Base-by-base conservation (phyloP, 495 filamentous ascomycete genomes). In the Podospora didyma region DNA sequence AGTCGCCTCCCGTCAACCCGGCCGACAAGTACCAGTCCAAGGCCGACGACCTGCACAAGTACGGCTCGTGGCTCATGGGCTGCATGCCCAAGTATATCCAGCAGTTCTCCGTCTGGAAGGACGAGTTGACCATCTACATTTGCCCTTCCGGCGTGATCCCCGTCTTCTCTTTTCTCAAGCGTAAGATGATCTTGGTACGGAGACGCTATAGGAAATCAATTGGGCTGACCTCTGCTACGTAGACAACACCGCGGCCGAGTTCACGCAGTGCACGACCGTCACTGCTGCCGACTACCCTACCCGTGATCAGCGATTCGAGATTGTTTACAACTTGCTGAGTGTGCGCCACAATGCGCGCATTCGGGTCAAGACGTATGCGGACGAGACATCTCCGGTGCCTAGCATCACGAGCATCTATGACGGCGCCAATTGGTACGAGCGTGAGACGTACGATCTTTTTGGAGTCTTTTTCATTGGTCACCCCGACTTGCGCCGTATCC, bases 101-200 rank as follows among this genome's bases (percentile, higher is more conserved):
- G 77, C 95, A 99, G 74, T 97, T 97, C 81, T 91, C 90, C 39
- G 93, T 98, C 28, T 97, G 93, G 95, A 99, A 99, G 79, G 94
- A 99, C 70, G 95, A 99, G 70, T 82, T 99, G 58, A 89, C 86
- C 56, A 89, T 99, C 70, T 94, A 92, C 74, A 93, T 96, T 66
- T 75, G 90, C 41, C 94, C 94, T 6, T 71, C 88, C 20, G 93
- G 90, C 61, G 82, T 97, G 61, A 79, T 96, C 57, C 94, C 95
- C 41, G 86, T 96, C 60, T 90, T 97, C 74, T 85, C 82, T 62
- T 99, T 97, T 79, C 84, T 99, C 61, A 99, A 97, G 75, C 88
- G 78, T 82, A 69, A 65, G 77, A 9, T 11, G 14, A 20, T 23
- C 3, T 9, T 19, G 21, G 17, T 24, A 5, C 37, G 7, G 7